Percentiles rank a stretch among this genome's conserved stretches.
Evolutionary conservation across 306 rosid genomes (phyloP).

Genomic region (peach (Prunus persica)): DNA sequence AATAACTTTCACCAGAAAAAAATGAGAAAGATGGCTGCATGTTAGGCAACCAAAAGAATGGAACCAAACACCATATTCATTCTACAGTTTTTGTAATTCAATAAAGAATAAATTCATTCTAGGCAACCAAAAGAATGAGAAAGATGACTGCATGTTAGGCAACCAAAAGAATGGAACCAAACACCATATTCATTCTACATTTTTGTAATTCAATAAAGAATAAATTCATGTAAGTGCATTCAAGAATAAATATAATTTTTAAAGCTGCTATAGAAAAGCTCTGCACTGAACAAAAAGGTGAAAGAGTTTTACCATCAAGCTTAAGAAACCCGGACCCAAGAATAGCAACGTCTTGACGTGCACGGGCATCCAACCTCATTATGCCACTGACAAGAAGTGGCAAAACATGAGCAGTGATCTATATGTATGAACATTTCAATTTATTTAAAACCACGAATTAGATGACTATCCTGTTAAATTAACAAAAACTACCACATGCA

Average conservation of each 20-base stretch:
- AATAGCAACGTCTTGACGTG: constrained; percentile 81
- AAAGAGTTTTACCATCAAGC: constrained; percentile 68
- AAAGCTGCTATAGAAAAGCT: constrained; percentile 16
- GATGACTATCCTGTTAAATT: neutral
- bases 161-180: neutral
- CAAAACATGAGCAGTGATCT: constrained; percentile 27
- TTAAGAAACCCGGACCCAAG: constrained; percentile 84
- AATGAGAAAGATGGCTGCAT: neutral
- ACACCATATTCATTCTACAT: neutral
- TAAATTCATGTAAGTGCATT: neutral
- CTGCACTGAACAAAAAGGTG: constrained; percentile 2
- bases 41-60: neutral
- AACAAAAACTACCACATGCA: neutral
- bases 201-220: neutral
- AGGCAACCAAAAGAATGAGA: neutral
- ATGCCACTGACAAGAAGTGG: constrained; percentile 63
- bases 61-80: neutral
- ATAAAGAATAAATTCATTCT: neutral
- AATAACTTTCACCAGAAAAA: neutral
- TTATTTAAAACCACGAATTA: neutral
- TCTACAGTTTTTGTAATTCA: neutral
- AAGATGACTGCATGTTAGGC: neutral
- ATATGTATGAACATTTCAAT: neutral
- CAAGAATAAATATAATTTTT: constrained; percentile 1
- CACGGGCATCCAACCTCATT: constrained; percentile 86